These are phyloP conservation scores for Neofusicoccum kwambonambiense DNA, from an alignment of 2,329 filamentous ascomycete species.

Conservation along the genomic window DNA sequence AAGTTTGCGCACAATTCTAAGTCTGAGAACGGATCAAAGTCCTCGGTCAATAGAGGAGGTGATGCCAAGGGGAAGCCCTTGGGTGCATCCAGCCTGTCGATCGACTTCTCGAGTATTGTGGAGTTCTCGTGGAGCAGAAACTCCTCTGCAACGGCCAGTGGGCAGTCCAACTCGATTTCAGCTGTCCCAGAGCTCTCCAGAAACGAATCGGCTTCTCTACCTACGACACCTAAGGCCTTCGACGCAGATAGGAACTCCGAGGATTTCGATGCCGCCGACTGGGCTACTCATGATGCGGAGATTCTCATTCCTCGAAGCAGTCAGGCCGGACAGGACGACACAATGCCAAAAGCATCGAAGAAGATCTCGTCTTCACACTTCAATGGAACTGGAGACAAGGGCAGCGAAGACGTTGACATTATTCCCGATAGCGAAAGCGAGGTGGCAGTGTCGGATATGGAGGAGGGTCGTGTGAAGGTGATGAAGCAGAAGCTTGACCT, in stretches of 20 bases:
- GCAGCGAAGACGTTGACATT: conserved; percentile 47
- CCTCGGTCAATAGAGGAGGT: neutral
- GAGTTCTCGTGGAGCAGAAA: conserved; percentile 8
- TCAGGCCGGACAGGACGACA: neutral
- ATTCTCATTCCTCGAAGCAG: conserved; percentile 29
- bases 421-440: conserved; percentile 46
- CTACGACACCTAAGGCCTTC: neutral
- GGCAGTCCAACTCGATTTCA: neutral
- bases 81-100: neutral
- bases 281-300: conserved; percentile 31
- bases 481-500: neutral
- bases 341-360: neutral
- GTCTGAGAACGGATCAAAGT: neutral
- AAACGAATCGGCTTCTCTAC: neutral
- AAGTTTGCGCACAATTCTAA: conserved; percentile 1
- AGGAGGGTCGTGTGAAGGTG: neutral
- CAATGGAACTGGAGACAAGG: conserved; percentile 27
- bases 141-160: neutral
- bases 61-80: neutral
- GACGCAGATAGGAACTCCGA: neutral
- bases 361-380: neutral
- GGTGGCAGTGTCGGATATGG: neutral
- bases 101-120: neutral
- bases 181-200: neutral
- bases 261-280: conserved; percentile 26